Base-by-base conservation (phyloP, 2,329 filamentous ascomycete genomes). In the Lasiodiplodia citricola region DNA sequence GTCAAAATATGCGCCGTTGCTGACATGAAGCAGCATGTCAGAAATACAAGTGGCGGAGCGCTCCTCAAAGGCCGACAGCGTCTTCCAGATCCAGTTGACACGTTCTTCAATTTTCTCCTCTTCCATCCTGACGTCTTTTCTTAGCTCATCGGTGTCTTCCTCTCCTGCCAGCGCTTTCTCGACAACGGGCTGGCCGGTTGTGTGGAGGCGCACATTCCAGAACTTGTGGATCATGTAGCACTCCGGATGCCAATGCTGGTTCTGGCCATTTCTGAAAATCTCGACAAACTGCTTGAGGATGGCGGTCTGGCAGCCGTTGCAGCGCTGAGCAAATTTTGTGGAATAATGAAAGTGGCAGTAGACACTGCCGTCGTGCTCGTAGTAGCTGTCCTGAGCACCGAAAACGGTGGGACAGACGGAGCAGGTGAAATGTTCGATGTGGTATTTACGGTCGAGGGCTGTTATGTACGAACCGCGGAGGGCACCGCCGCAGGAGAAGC, bases 161-260 rank as follows among this genome's bases (percentile, higher is more conserved):
- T 82, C 81, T 64, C 87, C 85, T 25, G 74, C 72, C 28, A 73
- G 57, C 38, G 77, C 73, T 51, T 76, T 73, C 54, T 81, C 79
- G 6, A 78, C 72, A 52, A 78, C 74, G 28, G 80, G 79, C 51
- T 81, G 77, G 11, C 80, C 80, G 16, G 80, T 80, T 5, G 81
- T 79, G 70, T 83, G 81, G 47, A 99, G 85, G 64, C 96, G 90
- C 70, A 99, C 96, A 78, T 98, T 99, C 96, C 96, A 99, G 81
- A 98, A 99, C 77, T 99, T 99, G 83, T 99, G 96, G 71, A 99
- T 99, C 96, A 99, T 99, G 81, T 99, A 99, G 81, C 96, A 99
- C 81, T 99, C 96, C 2, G 96, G 96, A 78, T 99, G 96, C 96
- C 96, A 99, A 79, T 99, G 96, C 77, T 99, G 96, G 77, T 98